Percentiles rank a stretch among this genome's conserved stretches.
phyloP scores from a whole-genome alignment of 2,329 filamentous ascomycete species.

The Coniochaeta hoffmannii region DNA sequence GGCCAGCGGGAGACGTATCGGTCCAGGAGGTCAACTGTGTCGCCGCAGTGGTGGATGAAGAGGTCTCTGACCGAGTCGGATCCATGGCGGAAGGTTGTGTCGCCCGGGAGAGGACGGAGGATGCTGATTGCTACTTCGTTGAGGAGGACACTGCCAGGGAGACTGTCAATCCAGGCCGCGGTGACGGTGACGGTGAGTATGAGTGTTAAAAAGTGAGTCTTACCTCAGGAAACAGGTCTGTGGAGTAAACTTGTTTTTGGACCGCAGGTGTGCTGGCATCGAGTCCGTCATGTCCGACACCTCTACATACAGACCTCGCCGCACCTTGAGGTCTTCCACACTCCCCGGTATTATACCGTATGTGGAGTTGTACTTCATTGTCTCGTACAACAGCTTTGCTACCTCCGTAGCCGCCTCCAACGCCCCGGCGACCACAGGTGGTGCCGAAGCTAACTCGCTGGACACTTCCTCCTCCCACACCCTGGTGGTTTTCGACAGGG shows the following conservation, averaged over 20 bases:
- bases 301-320: background rate
- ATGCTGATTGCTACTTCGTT: slow-evolving; percentile 1
- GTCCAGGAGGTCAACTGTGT: background rate
- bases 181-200: too few species aligned
- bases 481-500: background rate
- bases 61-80: background rate
- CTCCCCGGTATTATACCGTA: background rate
- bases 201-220: background rate
- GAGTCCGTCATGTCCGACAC: background rate
- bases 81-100: background rate
- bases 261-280: background rate
- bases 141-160: background rate
- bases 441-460: background rate
- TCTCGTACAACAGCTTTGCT: background rate
- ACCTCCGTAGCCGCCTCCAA: background rate
- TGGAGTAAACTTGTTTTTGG: background rate
- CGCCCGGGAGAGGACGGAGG: background rate
- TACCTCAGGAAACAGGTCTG: slow-evolving; percentile 1
- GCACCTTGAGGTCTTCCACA: background rate
- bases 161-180: too few species aligned
- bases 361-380: background rate
- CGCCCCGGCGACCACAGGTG: background rate
- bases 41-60: background rate
- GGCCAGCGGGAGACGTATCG: background rate
- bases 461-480: background rate